These are phyloP conservation scores for Aphanomyces stellatus DNA, from an alignment of 352 stramenopile species.

Conservation along the genomic window DNA sequence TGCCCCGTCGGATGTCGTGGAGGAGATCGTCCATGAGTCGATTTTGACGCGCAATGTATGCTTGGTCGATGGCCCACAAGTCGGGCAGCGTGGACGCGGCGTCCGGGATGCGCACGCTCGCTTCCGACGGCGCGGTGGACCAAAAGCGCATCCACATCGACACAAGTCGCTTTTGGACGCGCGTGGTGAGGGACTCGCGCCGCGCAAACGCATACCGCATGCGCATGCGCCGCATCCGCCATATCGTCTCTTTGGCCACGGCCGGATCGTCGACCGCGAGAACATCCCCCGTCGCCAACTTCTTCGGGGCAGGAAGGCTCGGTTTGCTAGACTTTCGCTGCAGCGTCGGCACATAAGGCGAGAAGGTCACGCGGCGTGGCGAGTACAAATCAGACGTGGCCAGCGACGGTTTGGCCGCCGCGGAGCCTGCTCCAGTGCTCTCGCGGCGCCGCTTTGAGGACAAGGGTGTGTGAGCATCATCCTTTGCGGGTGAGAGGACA, in stretches of 20 bases:
- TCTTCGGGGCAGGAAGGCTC: neutral
- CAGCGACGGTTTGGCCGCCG: too few species aligned
- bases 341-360: neutral
- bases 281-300: neutral
- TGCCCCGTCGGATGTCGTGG: too few species aligned
- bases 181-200: neutral
- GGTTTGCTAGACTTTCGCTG: neutral
- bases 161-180: neutral
- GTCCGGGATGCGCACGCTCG: neutral
- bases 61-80: slow-evolving; percentile 1
- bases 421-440: neutral
- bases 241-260: neutral
- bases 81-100: neutral
- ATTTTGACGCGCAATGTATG: neutral
- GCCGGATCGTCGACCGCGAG: neutral
- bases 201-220: slow-evolving; percentile 2
- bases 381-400: neutral
- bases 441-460: neutral
- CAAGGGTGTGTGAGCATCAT: neutral
- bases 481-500: neutral
- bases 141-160: neutral
- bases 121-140: neutral
- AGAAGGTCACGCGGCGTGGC: slow-evolving; percentile 16
- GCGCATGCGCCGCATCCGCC: neutral
- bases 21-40: neutral